A percentile compares a stretch with the other conserved stretches of the same genome.
Evolutionary conservation across 495 filamentous ascomycete genomes (phyloP).

Genomic region (Ramalina intermedia): DNA sequence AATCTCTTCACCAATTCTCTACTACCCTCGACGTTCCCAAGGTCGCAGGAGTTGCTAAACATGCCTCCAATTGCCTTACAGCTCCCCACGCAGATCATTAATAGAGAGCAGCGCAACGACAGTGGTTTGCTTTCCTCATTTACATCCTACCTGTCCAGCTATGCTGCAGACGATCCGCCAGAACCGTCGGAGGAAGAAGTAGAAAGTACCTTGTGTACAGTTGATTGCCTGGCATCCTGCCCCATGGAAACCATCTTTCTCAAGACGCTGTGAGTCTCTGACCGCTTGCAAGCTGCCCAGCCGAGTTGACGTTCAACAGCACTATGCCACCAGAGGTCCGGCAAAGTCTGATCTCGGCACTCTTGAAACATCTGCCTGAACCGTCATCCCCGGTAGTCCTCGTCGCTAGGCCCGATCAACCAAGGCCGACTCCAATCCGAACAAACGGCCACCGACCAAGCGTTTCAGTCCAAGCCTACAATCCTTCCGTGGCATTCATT

Average conservation of each 20-base stretch:
- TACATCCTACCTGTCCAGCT: conserved; percentile 93
- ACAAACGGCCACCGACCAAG: conserved; percentile 42
- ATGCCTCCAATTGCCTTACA: conserved; percentile 80
- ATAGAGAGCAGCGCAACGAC: conserved; percentile 67
- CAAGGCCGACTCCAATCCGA: conserved; percentile 31
- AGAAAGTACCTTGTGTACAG: conserved; percentile 85
- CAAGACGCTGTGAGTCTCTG: conserved; percentile 58
- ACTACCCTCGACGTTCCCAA: conserved; percentile 68
- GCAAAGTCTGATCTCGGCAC: conserved; percentile 50
- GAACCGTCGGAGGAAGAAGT: conserved; percentile 96
- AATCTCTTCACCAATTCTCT: conserved; percentile 95
- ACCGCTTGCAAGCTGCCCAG: not conserved
- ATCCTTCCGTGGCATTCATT: conserved; percentile 74
- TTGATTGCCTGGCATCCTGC: conserved; percentile 87
- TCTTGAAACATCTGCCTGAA: conserved; percentile 77
- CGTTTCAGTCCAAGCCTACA: conserved; percentile 49
- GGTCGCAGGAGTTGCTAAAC: conserved; percentile 53
- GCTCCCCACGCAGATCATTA: conserved; percentile 82
- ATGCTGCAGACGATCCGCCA: conserved; percentile 92
- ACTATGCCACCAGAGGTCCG: conserved; percentile 54
- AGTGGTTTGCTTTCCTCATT: conserved; percentile 82
- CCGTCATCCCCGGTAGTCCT: conserved; percentile 70
- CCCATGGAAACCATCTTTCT: conserved; percentile 67
- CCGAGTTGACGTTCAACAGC: conserved; percentile 25
- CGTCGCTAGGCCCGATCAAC: conserved; percentile 70